Percentiles rank a stretch among this genome's conserved stretches.
Conservation (phyloP, 140 eudicot genomes). For the Anethum foeniculum region DNA sequence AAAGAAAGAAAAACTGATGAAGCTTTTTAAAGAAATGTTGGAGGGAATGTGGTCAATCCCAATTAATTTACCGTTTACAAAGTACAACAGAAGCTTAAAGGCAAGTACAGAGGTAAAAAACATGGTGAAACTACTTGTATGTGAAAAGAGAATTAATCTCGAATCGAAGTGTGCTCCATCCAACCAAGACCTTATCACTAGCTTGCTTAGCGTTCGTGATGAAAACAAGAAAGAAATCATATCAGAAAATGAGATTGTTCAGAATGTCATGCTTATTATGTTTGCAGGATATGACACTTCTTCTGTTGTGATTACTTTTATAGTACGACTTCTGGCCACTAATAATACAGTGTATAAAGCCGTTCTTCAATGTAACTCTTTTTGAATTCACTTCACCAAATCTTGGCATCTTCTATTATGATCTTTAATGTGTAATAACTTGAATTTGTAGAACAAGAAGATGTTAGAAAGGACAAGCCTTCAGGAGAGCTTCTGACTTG, state of each 20-base stretch:
- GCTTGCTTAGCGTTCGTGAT: slow-evolving; percentile 30
- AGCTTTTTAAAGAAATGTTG: slow-evolving; percentile 32
- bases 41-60: slow-evolving; percentile 59
- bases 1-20: slow-evolving; percentile 30
- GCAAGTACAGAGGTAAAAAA: slow-evolving; percentile 41
- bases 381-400: not conserved
- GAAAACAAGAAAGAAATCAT: slow-evolving; percentile 21
- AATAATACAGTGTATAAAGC: slow-evolving; percentile 20
- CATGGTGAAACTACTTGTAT: slow-evolving; percentile 29
- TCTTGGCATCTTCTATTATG: not conserved
- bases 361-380: slow-evolving; percentile 31
- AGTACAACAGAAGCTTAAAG: slow-evolving; percentile 35
- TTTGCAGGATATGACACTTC: slow-evolving; percentile 50
- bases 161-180: slow-evolving; percentile 20
- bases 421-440: not conserved
- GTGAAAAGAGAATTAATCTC: slow-evolving; percentile 30
- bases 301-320: slow-evolving; percentile 39
- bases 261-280: slow-evolving; percentile 37
- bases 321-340: slow-evolving; percentile 31
- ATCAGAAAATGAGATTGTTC: slow-evolving; percentile 43
- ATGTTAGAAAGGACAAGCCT: slow-evolving; percentile 26
- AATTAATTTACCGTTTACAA: slow-evolving; percentile 46
- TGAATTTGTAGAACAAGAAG: slow-evolving; percentile 41
- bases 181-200: slow-evolving; percentile 43
- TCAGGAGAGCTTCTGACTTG: slow-evolving; percentile 31